Evolutionary conservation across 352 stramenopile species (phyloP).

Genomic region (Phytophthora fragariae): DNA sequence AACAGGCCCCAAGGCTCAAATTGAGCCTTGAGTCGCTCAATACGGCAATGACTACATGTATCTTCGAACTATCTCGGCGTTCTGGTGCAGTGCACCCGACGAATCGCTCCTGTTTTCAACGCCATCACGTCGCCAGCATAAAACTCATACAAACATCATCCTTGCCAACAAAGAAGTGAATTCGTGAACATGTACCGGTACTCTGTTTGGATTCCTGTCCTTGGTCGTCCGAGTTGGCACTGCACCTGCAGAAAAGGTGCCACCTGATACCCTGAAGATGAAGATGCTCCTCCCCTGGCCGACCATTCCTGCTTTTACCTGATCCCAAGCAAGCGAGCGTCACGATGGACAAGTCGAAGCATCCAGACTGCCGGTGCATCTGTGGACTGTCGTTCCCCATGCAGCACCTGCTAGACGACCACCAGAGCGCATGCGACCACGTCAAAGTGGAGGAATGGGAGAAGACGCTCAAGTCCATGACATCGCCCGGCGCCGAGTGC

Average conservation of each 20-base stretch:
- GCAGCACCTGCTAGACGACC: conserved; percentile 5
- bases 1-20: neutral
- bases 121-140: neutral
- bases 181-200: too few relatives aligned
- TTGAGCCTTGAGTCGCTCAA: neutral
- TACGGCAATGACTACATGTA: neutral
- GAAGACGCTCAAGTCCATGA: conserved; percentile 22
- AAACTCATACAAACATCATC: too few relatives aligned
- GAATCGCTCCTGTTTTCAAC: neutral
- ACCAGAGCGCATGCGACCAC: conserved; percentile 26
- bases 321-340: conserved; percentile 9
- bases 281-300: neutral
- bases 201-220: too few relatives aligned
- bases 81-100: conserved; percentile 16
- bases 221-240: neutral
- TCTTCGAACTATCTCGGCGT: neutral
- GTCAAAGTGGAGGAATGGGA: conserved; percentile 32
- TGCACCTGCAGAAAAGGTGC: neutral
- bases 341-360: conserved; percentile 19
- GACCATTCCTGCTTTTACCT: conserved; percentile 3
- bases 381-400: conserved; percentile 21
- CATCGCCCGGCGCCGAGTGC: conserved; percentile 31
- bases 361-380: conserved; percentile 14
- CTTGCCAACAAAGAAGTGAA: neutral
- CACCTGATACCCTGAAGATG: neutral